phyloP scores from a whole-genome alignment of 768 basidiomycete genomes.

The Candolleomyces aberdarensis region DNA sequence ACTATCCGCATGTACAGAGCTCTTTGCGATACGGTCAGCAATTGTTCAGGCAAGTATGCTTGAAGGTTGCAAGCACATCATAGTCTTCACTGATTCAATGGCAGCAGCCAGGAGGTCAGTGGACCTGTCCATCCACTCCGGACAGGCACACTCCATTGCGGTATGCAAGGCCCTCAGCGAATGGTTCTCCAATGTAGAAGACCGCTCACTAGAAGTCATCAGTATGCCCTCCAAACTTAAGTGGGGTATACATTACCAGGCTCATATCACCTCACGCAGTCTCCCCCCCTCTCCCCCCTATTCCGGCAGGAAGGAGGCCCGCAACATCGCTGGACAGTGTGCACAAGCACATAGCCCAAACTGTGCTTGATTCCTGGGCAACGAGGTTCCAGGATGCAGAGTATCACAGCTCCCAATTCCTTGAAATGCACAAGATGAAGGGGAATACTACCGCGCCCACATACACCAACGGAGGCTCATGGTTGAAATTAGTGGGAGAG shows the following conservation, averaged over 20 bases:
- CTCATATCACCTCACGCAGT: neutral
- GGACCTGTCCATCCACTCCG: neutral
- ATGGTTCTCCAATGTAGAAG: neutral
- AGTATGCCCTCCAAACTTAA: neutral
- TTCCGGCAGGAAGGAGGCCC: neutral
- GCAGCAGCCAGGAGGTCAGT: neutral
- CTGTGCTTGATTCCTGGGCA: neutral
- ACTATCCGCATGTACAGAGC: too few species aligned
- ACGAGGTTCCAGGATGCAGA: neutral
- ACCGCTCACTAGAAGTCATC: neutral
- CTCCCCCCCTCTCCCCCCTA: too few species aligned
- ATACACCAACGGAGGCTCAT: neutral
- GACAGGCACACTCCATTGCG: neutral
- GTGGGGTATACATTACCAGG: neutral
- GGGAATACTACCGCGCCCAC: neutral
- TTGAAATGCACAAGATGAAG: neutral
- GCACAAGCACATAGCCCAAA: neutral
- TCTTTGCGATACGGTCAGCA: neutral
- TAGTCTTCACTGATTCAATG: neutral
- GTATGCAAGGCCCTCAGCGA: neutral
- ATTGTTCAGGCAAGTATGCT: neutral
- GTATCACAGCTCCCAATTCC: neutral
- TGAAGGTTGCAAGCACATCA: neutral
- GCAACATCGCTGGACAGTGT: neutral
- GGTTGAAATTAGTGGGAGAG: neutral